These are phyloP conservation scores for Brasilioporus rufonigricans DNA, from an alignment of 768 basidiomycete genomes.

Conservation along the genomic window DNA sequence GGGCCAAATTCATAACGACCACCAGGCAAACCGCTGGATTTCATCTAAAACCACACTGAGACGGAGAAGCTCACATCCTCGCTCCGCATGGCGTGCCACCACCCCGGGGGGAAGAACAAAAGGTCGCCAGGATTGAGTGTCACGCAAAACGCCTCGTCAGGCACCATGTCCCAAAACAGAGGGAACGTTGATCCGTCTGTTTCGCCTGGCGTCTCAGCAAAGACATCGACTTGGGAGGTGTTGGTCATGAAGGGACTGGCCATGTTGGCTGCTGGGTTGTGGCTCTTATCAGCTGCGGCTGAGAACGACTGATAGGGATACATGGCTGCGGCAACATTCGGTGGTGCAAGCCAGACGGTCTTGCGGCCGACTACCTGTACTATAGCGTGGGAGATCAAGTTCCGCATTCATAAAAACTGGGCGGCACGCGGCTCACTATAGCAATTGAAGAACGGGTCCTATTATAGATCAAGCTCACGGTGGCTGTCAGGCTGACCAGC, in stretches of 20 bases:
- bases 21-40: conserved; percentile 23
- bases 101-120: conserved; percentile 85
- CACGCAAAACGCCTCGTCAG: conserved; percentile 55
- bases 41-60: conserved; percentile 84
- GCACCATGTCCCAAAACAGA: conserved; percentile 55
- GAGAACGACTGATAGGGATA: conserved; percentile 40
- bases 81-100: conserved; percentile 93
- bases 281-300: conserved; percentile 15
- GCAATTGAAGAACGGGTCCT: conserved; percentile 95
- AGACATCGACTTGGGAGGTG: conserved; percentile 83
- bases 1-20: conserved; percentile 10
- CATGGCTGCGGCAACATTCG: conserved; percentile 55
- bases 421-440: conserved; percentile 55
- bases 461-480: conserved; percentile 4
- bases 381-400: conserved; percentile 29
- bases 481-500: background rate
- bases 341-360: conserved; percentile 90
- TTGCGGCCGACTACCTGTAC: conserved; percentile 90
- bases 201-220: conserved; percentile 32
- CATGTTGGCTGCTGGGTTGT: conserved; percentile 40
- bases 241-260: conserved; percentile 62
- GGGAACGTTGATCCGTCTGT: conserved; percentile 37
- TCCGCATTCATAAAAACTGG: background rate
- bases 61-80: conserved; percentile 82
- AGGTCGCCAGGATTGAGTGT: conserved; percentile 81